phyloP scores from a whole-genome alignment of 2,329 filamentous ascomycete species.

The Daldinia eschscholtzii region DNA sequence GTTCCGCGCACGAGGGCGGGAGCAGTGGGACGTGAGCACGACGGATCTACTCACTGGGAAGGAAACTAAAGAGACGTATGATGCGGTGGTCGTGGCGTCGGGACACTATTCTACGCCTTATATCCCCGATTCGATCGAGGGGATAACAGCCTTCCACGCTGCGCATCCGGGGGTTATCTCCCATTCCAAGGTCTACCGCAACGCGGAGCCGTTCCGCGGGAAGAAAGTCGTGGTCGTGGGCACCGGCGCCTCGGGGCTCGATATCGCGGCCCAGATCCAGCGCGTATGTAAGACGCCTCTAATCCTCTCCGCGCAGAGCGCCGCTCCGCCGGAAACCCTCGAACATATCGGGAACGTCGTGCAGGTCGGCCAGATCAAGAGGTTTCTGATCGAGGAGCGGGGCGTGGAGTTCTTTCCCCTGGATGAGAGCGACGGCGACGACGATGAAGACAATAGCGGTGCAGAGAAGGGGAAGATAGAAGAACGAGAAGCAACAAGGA shows the following conservation, averaged over 20 bases:
- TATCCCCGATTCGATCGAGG: slow-evolving; percentile 70
- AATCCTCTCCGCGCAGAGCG: slow-evolving; percentile 72
- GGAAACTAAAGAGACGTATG: slow-evolving; percentile 66
- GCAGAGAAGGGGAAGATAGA: not conserved
- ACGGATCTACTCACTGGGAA: slow-evolving; percentile 62
- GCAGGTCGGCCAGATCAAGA: slow-evolving; percentile 70
- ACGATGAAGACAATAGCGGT: slow-evolving; percentile 59
- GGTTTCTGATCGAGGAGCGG: slow-evolving; percentile 65
- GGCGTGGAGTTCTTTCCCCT: slow-evolving; percentile 70
- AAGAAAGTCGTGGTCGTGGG: slow-evolving; percentile 88
- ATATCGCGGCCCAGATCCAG: slow-evolving; percentile 83
- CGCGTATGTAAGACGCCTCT: slow-evolving; percentile 70
- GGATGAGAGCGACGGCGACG: slow-evolving; percentile 57
- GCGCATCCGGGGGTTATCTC: slow-evolving; percentile 71
- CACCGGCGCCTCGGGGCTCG: slow-evolving; percentile 84
- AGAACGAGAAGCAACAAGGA: slow-evolving; percentile 58
- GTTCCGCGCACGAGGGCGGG: slow-evolving; percentile 38
- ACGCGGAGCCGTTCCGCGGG: slow-evolving; percentile 69
- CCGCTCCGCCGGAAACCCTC: slow-evolving; percentile 60
- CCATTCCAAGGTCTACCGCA: slow-evolving; percentile 86
- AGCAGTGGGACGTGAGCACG: slow-evolving; percentile 73
- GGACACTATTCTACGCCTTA: slow-evolving; percentile 80
- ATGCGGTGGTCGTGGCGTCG: slow-evolving; percentile 80
- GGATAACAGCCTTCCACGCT: slow-evolving; percentile 70
- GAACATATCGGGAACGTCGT: slow-evolving; percentile 58